A percentile compares a stretch with the other conserved stretches of the same genome.
Conservation (phyloP, 129 eudicot species). For the Tagetes patula region DNA sequence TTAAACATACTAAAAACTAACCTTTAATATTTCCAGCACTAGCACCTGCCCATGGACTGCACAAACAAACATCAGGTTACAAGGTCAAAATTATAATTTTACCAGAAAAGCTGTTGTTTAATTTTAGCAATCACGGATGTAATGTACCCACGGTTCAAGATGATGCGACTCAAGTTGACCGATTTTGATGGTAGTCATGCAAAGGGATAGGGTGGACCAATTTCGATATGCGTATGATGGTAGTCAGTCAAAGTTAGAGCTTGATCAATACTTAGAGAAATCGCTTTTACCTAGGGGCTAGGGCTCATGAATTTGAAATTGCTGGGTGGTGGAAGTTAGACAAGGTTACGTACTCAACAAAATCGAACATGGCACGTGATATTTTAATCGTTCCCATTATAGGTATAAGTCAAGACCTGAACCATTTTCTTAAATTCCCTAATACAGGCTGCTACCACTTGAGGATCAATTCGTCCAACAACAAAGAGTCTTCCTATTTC, state of each 20-base stretch:
- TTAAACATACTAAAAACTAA: no score
- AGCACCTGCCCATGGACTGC: no score
- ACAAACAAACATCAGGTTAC: no score
- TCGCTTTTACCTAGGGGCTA: conserved; percentile 5
- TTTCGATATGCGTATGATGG: conserved; percentile 4
- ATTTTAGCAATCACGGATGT: no score
- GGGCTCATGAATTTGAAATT: conserved; percentile 51
- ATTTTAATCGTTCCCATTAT: conserved; percentile 58
- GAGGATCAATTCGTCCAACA: conserved; percentile 10
- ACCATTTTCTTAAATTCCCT: conserved; percentile 14
- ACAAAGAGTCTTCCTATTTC: conserved; percentile 8
- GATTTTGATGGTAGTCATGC: conserved; percentile 7
- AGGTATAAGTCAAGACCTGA: conserved; percentile 33
- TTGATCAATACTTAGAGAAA: conserved; percentile 28
- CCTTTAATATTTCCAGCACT: no score
- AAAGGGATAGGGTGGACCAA: conserved; percentile 23
- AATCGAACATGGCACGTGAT: conserved; percentile 72
- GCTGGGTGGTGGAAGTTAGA: conserved; percentile 77
- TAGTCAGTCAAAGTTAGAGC: conserved; percentile 25
- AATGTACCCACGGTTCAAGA: no score
- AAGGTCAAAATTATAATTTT: no score
- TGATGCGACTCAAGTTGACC: neutral
- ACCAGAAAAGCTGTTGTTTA: no score
- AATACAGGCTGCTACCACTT: neutral
- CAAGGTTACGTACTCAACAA: conserved; percentile 62